Conservation (phyloP, 2,329 filamentous ascomycete species). For the Pseudogymnoascus sp. region DNA sequence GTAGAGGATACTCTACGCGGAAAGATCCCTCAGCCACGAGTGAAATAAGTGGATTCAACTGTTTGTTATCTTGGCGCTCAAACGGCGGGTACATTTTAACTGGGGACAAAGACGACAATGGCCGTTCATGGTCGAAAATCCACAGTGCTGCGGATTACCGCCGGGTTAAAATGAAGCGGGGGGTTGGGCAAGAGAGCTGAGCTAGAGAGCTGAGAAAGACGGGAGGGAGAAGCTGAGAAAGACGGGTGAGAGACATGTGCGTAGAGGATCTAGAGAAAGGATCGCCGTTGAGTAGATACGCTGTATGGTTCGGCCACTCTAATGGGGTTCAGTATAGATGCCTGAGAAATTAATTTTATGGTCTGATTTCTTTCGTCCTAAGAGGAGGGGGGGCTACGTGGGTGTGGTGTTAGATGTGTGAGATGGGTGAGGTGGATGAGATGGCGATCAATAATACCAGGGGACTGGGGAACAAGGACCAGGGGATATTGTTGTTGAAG, state of each 20-base stretch:
- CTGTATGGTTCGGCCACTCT: background rate
- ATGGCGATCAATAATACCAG: slow-evolving; percentile 4
- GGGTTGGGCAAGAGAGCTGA: background rate
- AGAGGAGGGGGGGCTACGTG: background rate
- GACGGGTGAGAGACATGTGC: background rate
- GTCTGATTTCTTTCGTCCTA: background rate
- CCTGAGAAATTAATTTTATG: background rate
- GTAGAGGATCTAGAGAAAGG: background rate
- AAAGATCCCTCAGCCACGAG: slow-evolving; percentile 2
- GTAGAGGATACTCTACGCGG: background rate
- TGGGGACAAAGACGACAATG: background rate
- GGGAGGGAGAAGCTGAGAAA: background rate
- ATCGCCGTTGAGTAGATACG: background rate
- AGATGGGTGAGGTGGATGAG: background rate
- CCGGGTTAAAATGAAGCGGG: background rate
- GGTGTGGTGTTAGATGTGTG: background rate
- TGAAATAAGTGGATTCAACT: background rate
- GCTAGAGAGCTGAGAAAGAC: background rate
- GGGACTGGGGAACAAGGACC: slow-evolving; percentile 1
- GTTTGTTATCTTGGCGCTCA: background rate
- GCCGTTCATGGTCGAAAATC: background rate
- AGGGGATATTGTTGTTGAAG: background rate
- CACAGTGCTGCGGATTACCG: background rate
- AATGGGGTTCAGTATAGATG: background rate
- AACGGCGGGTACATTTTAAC: background rate